Evolutionary conservation across 2,329 filamentous ascomycete species (phyloP), one percentile per base, ranked within the genome.

Genomic region (Xylariaceae sp.): DNA sequence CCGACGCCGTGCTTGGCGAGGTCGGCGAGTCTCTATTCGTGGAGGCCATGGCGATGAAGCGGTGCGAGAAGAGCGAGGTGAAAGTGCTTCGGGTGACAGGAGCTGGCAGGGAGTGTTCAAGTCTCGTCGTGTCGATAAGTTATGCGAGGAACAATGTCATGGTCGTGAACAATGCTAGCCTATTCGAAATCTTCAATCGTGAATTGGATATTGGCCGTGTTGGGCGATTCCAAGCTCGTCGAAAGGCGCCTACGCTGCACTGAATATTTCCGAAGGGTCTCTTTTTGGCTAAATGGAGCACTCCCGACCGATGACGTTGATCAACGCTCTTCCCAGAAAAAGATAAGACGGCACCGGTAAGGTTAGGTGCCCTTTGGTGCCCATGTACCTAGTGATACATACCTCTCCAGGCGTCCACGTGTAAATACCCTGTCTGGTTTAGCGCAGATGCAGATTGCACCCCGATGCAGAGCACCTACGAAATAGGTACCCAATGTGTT

Each of bases 1-100:
- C 71, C 2, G 68, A 64, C 4, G 51, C 62, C 6, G 65, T 59
- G n/a, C 62, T 57, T 7, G 30, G 53, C 37, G 64, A 65, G 54
- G 62, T 67, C 15, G 61, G 64, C 3, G 68, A 68, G 44, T 64
- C 59, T 57, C 63, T 65, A 10, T 64, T 61, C 51, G 65, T 64
- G 6, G 65, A 63, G 60, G 66, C 65, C 69, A 71, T 71, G 11
- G 35, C 56, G 47, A 57, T 7, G 49, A 37, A 39, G 15, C 47
- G 39, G 17, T 15, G 54, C 51, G 47, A 48, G 49, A 55, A 51
- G 41, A 51, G 59, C 51, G 30, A 4, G 10, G 7, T 18, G 17
- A 39, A 53, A 15, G 30, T 53, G 13, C 37, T 41, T 41, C 11
- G 8, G 37, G 37, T 41, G 11, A 10, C 37, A 41, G 11, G 37